Evolutionary conservation across 2,329 filamentous ascomycete species (phyloP), one percentile per base, ranked within the genome.

Genomic region (Alternaria alternata): DNA sequence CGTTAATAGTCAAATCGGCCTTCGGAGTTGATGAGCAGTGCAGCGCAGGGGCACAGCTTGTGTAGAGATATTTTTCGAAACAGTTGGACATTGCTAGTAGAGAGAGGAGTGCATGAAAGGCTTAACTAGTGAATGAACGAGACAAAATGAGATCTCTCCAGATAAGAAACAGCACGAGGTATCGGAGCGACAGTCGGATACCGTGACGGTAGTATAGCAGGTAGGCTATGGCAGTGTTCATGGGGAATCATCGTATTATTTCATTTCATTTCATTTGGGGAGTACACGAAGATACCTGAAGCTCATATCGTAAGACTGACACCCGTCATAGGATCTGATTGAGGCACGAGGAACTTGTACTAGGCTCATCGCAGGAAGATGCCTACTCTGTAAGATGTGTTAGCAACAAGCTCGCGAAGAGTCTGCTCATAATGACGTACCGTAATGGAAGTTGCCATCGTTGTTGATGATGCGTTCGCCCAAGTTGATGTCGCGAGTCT

Each of bases 381-480:
- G 22, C 32, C 20, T 54, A 61, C 16, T 39, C 59, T 61, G 26
- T 7, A 30, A 3, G 7, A n/a, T 12, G 1, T 8, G 30, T 61
- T 14, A 61, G 49, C 24, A 18, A n/a, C 3, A 2, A 18, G 2
- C 4, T 44, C 9, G 14, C 18, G 3, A 28, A 4, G n/a, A 5
- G 9, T 30, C 11, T 20, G 16, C 20, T 6, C 5, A 20, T 11
- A 7, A 5, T 11, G 26, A 59, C 61, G 39, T 59, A 70, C 68
- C 62, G 59, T 61, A 72, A 22, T 39, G 43, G 38, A 72, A 72
- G 20, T 67, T 28, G 59, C 87, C 86, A 65, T 85, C 71, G 20
- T 82, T 66, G 75, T 88, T 88, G 59, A 75, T 74, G 54, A 89
- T 80, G 59, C 83, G 79, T 81, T 87, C 85, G 3, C 81, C 73